Percentiles rank a stretch among this genome's conserved stretches.
These are phyloP conservation scores for Schizothecium vesticola DNA, from an alignment of 495 filamentous ascomycete genomes.

Conservation along the genomic window DNA sequence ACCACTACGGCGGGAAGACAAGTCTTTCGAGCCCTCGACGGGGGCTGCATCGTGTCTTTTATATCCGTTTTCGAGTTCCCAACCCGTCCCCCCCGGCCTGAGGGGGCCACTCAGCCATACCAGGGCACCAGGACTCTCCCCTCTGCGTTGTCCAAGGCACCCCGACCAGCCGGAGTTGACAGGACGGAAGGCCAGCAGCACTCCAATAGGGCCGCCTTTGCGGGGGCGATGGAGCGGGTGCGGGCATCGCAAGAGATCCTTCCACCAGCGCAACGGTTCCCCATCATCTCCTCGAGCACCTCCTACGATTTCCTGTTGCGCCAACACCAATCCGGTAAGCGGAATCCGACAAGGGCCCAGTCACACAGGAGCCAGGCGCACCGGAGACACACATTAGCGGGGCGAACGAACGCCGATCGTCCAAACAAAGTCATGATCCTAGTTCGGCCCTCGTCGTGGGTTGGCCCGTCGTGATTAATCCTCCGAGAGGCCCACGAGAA, in stretches of 20 bases:
- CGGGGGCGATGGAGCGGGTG: background rate
- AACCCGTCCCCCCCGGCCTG: background rate
- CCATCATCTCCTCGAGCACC: background rate
- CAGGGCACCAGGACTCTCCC: background rate
- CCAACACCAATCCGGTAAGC: constrained; percentile 9
- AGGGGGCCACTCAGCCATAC: background rate
- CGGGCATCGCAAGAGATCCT: background rate
- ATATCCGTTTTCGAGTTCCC: background rate
- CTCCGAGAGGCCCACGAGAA: background rate
- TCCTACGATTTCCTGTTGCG: constrained; percentile 1
- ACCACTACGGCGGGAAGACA: background rate
- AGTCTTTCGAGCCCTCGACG: background rate
- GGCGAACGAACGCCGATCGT: constrained; percentile 3
- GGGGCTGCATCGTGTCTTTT: background rate
- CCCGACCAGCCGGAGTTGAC: background rate
- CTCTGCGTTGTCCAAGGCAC: background rate
- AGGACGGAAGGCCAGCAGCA: background rate
- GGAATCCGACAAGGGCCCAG: background rate
- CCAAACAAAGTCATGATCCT: background rate
- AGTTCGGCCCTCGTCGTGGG: background rate
- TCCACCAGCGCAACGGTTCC: background rate
- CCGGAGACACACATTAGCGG: constrained; percentile 5
- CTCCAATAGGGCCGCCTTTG: background rate
- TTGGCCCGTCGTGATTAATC: background rate
- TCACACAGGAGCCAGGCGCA: background rate